Evolutionary conservation across 805 yeast genomes (phyloP).

Genomic region (Nakazawaea holstii): DNA sequence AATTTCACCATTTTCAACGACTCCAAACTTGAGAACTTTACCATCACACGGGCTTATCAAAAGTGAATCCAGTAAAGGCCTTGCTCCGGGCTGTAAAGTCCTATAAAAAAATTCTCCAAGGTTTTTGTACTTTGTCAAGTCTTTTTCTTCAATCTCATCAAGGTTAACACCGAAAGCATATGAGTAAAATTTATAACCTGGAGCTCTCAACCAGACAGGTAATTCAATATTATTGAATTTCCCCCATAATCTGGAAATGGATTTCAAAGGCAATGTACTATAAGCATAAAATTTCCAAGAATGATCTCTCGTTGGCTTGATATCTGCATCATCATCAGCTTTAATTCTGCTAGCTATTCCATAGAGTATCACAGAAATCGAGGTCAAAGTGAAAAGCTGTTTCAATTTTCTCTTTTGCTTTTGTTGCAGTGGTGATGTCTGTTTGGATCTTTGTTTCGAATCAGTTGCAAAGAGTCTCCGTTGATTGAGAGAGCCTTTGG

Average conservation of each 20-base stretch:
- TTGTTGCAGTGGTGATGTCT: slow-evolving; percentile 7
- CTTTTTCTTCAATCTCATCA: slow-evolving; percentile 83
- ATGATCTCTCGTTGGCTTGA: slow-evolving; percentile 46
- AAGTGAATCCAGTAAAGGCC: slow-evolving; percentile 68
- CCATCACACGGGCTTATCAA: slow-evolving; percentile 95
- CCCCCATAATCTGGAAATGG: slow-evolving; percentile 94
- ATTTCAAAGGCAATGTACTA: slow-evolving; percentile 84
- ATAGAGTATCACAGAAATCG: slow-evolving; percentile 45
- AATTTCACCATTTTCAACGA: slow-evolving; percentile 72
- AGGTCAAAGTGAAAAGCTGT: slow-evolving; percentile 51
- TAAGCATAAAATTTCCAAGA: slow-evolving; percentile 91
- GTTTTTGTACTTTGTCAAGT: slow-evolving; percentile 68
- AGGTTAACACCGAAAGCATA: slow-evolving; percentile 80
- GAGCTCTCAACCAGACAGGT: slow-evolving; percentile 84
- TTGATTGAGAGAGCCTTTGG: slow-evolving; percentile 15
- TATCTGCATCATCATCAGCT: slow-evolving; percentile 23
- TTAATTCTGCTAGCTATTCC: slow-evolving; percentile 47
- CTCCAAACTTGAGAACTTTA: slow-evolving; percentile 78
- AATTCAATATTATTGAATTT: slow-evolving; percentile 73
- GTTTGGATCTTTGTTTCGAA: slow-evolving; percentile 16
- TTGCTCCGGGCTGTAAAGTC: slow-evolving; percentile 64
- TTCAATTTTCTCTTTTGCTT: slow-evolving; percentile 30
- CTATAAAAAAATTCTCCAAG: slow-evolving; percentile 91
- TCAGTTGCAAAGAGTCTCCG: slow-evolving; percentile 23
- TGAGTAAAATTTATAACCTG: slow-evolving; percentile 76